phyloP scores from a whole-genome alignment of 2,329 filamentous ascomycete genomes.

The Coniochaeta ligniaria region DNA sequence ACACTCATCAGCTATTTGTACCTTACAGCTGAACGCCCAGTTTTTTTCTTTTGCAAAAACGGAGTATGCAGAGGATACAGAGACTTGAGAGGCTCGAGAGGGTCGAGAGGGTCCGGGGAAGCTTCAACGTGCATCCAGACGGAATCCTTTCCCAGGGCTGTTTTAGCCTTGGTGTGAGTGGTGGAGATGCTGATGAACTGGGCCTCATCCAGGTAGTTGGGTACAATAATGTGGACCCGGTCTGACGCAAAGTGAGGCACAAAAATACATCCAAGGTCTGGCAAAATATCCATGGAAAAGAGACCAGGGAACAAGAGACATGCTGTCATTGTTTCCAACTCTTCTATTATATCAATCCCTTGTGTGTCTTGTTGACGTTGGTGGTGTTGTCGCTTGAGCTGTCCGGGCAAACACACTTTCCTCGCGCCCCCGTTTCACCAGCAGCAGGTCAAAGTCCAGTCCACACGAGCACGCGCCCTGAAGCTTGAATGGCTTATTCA shows the following conservation, averaged over 20 bases:
- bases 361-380: not conserved
- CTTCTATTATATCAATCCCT: not conserved
- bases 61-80: not conserved
- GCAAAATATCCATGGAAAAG: not conserved
- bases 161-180: not conserved
- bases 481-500: not conserved
- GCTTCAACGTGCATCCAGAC: not conserved
- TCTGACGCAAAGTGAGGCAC: not conserved
- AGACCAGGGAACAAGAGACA: not conserved
- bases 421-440: not conserved
- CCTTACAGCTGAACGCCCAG: not conserved
- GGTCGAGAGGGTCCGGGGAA: not conserved
- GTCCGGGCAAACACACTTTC: not conserved
- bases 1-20: not conserved
- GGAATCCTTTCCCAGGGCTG: not conserved
- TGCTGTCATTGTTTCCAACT: not conserved
- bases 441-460: not conserved
- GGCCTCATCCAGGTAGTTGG: not conserved
- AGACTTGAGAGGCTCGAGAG: not conserved
- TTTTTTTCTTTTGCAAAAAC: not conserved
- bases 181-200: not conserved
- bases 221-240: not conserved
- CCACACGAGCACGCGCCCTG: conserved; percentile 1
- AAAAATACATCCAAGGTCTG: not conserved
- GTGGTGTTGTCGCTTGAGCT: not conserved